Evolutionary conservation across 176 grass and related monocot genomes (phyloP).

Genomic region (Oryza rufipogon): DNA sequence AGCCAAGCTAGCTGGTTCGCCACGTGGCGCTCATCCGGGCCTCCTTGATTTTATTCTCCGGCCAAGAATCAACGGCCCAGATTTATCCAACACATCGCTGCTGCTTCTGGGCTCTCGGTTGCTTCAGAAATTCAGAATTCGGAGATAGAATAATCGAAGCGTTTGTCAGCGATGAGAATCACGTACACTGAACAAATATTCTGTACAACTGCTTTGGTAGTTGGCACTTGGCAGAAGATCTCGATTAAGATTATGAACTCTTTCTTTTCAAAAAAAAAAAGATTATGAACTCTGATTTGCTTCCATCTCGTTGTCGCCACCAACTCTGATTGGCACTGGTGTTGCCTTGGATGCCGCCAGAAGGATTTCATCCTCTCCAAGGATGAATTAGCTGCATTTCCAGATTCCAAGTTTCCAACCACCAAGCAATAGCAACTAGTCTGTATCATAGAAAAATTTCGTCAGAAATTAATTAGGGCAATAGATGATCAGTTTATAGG

Average conservation of each 20-base stretch:
- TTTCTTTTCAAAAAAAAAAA: not conserved
- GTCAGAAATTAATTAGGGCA: not conserved
- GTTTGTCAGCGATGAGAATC: too few relatives aligned
- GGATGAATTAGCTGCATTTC: not conserved
- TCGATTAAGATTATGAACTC: not conserved
- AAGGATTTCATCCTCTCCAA: not conserved
- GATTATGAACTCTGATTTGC: conserved; percentile 10
- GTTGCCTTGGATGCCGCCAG: not conserved
- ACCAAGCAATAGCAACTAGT: conserved; percentile 1
- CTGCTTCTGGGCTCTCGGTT: not conserved
- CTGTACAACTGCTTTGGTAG: not conserved
- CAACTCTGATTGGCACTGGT: not conserved
- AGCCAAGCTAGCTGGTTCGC: conserved; percentile 16
- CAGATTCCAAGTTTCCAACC: not conserved
- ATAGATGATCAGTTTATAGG: too few relatives aligned
- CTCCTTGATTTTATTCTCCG: not conserved
- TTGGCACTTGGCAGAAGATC: not conserved
- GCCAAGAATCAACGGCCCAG: not conserved
- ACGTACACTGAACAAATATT: not conserved
- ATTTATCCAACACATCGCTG: not conserved
- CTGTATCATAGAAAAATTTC: not conserved
- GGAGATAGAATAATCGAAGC: not conserved
- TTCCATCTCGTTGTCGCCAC: conserved; percentile 29
- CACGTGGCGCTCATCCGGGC: not conserved
- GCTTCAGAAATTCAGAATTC: not conserved